Evolutionary conservation across 805 yeast species (phyloP).

Genomic region (Lipomyces orientalis): DNA sequence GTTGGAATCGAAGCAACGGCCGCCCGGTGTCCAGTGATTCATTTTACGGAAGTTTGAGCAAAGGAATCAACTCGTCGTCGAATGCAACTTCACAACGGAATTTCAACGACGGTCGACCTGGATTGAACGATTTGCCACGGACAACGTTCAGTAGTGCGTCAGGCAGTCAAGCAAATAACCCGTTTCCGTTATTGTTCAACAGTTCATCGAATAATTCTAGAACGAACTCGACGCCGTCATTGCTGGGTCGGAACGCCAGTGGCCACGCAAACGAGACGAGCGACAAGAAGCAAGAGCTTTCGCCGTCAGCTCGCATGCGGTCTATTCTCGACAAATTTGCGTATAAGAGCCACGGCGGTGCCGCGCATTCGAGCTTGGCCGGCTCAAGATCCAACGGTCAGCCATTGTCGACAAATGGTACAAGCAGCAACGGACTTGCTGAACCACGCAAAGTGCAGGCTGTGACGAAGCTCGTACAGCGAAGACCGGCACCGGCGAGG

Average conservation of each 20-base stretch:
- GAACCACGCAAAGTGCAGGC: slow-evolving; percentile 23
- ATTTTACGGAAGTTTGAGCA: slow-evolving; percentile 20
- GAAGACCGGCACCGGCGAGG: slow-evolving; percentile 37
- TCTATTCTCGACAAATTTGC: slow-evolving; percentile 19
- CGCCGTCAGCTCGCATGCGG: slow-evolving; percentile 26
- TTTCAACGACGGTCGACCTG: slow-evolving; percentile 1
- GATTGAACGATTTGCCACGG: slow-evolving; percentile 4
- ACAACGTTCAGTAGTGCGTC: slow-evolving; percentile 10
- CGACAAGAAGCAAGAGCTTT: not conserved
- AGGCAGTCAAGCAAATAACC: slow-evolving; percentile 13
- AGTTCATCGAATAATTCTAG: slow-evolving; percentile 2
- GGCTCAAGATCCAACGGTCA: no score
- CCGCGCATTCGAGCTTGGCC: not conserved
- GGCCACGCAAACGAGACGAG: not conserved
- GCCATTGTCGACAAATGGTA: slow-evolving; percentile 1
- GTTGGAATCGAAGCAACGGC: not conserved
- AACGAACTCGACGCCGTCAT: not conserved
- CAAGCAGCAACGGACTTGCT: not conserved
- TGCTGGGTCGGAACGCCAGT: not conserved
- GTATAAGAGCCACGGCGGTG: slow-evolving; percentile 7
- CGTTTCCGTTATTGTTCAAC: slow-evolving; percentile 30
- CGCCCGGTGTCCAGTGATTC: slow-evolving; percentile 18
- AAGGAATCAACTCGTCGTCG: slow-evolving; percentile 7
- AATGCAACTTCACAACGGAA: not conserved
- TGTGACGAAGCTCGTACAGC: slow-evolving; percentile 30